Base-by-base conservation (phyloP, 164 flowering plant species). In the Magnolia kwangsiensis region DNA sequence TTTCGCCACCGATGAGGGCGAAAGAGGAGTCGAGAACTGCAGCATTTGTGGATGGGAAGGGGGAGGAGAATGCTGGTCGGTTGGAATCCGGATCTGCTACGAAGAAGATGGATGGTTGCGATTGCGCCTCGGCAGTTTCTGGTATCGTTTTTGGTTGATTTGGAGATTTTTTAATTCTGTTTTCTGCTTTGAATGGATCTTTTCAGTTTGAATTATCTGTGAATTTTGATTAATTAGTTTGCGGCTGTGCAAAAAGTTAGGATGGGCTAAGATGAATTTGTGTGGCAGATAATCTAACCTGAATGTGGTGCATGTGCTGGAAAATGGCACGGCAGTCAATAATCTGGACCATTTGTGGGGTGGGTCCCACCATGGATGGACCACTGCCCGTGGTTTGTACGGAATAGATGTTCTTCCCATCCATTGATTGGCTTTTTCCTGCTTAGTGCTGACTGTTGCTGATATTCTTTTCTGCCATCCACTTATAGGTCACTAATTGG, bases 11-110 rank as follows among this genome's bases (percentile, higher is more conserved):
- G 11, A 8, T 74, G 4, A 63, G 7, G 58, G 76, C 76, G 29
- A 63, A 20, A n/a, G 76, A 74, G 76, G 69, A 74, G 67, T 74
- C 76, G 59, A 64, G 69, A 21, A 21, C 69, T n/a, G 61, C 61
- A 0, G 61, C 61, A 55, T 55, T 55, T 55, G 58, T 20, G 59
- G 14, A 50, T 21, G 58, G 2, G 69, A 65, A 37, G 45, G 31
- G 55, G 59, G 19, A 20, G 7, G 45, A 50, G 76, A 68, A 68
- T 68, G 71, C 71, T 1, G n/a, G 6, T 14, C 49, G 5, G 19
- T 13, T 16, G 71, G 49, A 2, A 4, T 68, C 71, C 7, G 71
- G 18, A 13, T 23, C 68, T 5, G 14, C 19, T 3, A n/a, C 21
- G 21, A 21, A 7, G 66, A 66, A 23, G 69, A 24, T 4, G n/a